Evolutionary conservation across 352 stramenopile species (phyloP), one percentile per base, ranked within the genome.

Genomic region (Globisporangium nodosum): DNA sequence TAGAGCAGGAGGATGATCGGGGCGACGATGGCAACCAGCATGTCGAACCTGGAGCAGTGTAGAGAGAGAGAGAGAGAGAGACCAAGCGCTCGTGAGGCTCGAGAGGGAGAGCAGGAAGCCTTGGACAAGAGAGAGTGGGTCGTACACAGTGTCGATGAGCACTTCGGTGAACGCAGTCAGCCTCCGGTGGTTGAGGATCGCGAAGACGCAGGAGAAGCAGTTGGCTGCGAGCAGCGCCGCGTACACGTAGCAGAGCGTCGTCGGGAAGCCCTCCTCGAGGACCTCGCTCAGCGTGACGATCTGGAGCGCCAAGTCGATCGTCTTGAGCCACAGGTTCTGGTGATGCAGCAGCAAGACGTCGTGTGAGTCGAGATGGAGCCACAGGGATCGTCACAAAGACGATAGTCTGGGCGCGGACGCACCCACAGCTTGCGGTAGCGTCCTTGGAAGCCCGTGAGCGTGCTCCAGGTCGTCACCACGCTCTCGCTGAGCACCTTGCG

Each of bases 271-370:
- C 5, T 48, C 42, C 24, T 74, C 52, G 21, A 79, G 49, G 40
- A 72, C 49, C 21, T 74, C 51, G 1, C 21, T 3, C 7, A 79
- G 60, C 21, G 64, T n/a, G 0, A 76, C 5, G 0, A 55, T 52
- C 8, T 73, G 46, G 52, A 79, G 65, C 0, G 58, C 18, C 13
- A 76, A 49, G 15, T 76, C 71, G 16, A 64, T 49, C 4, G 60
- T 15, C 48, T 79, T 76, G 0, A 74, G 27, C 12, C 31, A 58
- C 1, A 66, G 15, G 35, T 76, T 79, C 71, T 79, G 56, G 27
- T 27, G 24, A 27, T 27, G 24, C 24, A 27, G 24, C 24, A 27
- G 24, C 24, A 27, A 27, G 24, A 27, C 24, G 24, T 27, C 24
- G 24, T 27, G 24, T 27, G 24, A 27, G 24, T 27, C 24, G 24